Conservation (phyloP, 768 basidiomycete species). For the Boletus bicolor region DNA sequence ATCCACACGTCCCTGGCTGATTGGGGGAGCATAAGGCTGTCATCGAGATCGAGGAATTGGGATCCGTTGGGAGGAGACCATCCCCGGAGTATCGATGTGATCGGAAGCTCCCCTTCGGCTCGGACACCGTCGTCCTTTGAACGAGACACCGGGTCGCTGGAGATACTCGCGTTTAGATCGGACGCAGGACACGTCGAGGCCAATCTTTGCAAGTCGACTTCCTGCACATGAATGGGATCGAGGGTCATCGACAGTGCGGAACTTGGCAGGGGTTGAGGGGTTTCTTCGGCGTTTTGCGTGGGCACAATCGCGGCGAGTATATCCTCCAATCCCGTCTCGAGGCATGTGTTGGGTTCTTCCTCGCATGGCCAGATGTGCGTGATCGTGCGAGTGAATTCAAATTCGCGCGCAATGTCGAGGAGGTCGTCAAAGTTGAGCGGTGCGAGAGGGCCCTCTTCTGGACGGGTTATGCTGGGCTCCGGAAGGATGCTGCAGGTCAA, state of each 20-base stretch:
- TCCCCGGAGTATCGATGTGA: constrained; percentile 16
- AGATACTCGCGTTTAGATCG: neutral
- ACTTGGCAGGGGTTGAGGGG: neutral
- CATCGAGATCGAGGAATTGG: constrained; percentile 24
- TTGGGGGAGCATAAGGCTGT: constrained; percentile 12
- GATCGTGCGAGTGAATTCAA: constrained; percentile 26
- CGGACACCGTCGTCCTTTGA: neutral
- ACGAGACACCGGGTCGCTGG: neutral
- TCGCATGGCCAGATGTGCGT: constrained; percentile 20
- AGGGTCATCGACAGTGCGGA: neutral
- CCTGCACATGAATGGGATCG: neutral
- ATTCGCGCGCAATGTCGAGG: constrained; percentile 30
- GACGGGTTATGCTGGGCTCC: neutral
- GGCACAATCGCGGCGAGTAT: constrained; percentile 13
- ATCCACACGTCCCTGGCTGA: neutral
- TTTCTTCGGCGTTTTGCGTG: constrained; percentile 1
- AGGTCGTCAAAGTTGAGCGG: constrained; percentile 25
- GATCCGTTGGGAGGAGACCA: constrained; percentile 28
- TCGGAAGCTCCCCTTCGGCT: neutral
- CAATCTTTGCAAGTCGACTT: neutral
- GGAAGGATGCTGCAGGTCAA: constrained; percentile 2
- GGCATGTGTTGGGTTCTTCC: constrained; percentile 2
- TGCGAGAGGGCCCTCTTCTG: constrained; percentile 1
- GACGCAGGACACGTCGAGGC: neutral
- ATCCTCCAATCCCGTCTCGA: constrained; percentile 18